Percentiles rank a stretch among this genome's conserved stretches.
Conservation (phyloP, 2,329 filamentous ascomycete genomes). For the Endothia cerciana region DNA sequence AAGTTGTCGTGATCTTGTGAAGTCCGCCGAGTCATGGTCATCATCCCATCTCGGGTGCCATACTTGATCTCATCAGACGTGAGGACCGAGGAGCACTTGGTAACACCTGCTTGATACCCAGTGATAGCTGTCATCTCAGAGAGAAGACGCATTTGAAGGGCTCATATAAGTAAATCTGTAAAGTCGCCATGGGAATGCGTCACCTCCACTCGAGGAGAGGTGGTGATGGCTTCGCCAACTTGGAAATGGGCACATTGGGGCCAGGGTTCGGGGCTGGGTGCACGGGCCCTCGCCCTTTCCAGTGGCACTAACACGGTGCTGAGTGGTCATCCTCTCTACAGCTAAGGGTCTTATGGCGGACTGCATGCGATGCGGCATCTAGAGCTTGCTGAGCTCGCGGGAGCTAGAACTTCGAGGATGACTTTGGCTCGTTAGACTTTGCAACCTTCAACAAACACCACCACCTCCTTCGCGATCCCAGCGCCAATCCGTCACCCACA, state of each 20-base stretch:
- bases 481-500: slow-evolving; percentile 30
- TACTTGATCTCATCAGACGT: neutral
- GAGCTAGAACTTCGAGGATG: slow-evolving; percentile 26
- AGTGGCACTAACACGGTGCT: neutral
- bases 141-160: fast-evolving
- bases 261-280: neutral
- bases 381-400: slow-evolving; percentile 19
- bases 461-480: slow-evolving; percentile 14
- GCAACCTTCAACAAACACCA: neutral
- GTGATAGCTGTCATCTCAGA: neutral
- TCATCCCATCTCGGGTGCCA: too few species aligned
- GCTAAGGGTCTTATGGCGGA: slow-evolving; percentile 2
- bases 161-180: neutral
- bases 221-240: neutral
- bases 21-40: too few species aligned
- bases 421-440: neutral
- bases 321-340: neutral
- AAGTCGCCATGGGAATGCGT: neutral
- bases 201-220: neutral
- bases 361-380: slow-evolving; percentile 23
- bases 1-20: too few species aligned
- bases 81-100: too few species aligned
- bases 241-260: neutral
- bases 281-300: neutral
- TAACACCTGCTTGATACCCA: too few species aligned